Base-by-base conservation (phyloP, 495 filamentous ascomycete species). In the Saxophila tyrrhenica region DNA sequence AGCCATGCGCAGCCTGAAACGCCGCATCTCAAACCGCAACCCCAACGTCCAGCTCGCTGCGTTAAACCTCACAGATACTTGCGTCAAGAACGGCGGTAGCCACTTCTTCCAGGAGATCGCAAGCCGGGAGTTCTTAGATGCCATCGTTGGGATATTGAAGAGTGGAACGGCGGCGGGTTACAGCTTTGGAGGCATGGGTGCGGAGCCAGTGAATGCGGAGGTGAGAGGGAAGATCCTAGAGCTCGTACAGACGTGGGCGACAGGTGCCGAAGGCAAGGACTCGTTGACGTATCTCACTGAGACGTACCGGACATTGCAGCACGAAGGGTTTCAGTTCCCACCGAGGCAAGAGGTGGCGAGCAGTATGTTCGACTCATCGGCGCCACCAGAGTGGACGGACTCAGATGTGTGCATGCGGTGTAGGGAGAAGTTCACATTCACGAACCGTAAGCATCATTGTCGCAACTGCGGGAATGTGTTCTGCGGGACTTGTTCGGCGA, bases 371-470 rank as follows among this genome's bases (percentile, higher is more conserved):
- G 92, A 97, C 64, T 95, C 89, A 64, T 95, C 82, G 62, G 92
- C 92, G 50, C 92, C 92, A 2, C 92, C 92, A 2, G 92, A 97
- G 67, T 98, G 92, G 92, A 83, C 83, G 25, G 94, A 98, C 68
- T 95, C 91, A 1, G 92, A 98, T 62, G 92, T 98, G 22, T 98
- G 92, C 64, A 96, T 98, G 92, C 82, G 92, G 66, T 98, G 92
- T 63, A 81, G 92, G 54, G 95, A 90, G 21, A 67, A 89, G 5
- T 98, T 98, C 64, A 95, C 87, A 32, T 97, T 97, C 64, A 97
- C 89, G 54, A 98, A 98, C 66, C 81, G 92, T 62, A 98, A 96
- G 62, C 92, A 98, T 62, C 92, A 98, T 67, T 98, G 92, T 62
- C 81, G 92, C 43, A 98, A 98, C 64, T 98, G 92, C 62, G 92